Evolutionary conservation across 2,329 filamentous ascomycete genomes (phyloP).

Genomic region (Monosporascus sp.): DNA sequence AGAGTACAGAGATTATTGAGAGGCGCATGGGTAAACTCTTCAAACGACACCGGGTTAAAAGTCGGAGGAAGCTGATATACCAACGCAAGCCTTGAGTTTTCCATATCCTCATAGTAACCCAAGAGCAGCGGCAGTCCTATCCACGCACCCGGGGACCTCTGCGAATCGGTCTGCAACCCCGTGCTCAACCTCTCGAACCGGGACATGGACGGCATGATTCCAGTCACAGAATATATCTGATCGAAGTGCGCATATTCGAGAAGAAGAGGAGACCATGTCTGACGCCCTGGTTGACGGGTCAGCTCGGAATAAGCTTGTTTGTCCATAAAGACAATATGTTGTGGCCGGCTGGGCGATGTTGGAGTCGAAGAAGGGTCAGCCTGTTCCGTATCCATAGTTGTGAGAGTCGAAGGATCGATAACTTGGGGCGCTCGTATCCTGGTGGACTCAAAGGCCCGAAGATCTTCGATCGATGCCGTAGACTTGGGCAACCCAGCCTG

Average conservation of each 20-base stretch:
- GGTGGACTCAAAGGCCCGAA: constrained; percentile 51
- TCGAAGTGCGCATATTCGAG: constrained; percentile 67
- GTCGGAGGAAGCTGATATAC: constrained; percentile 67
- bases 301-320: constrained; percentile 47
- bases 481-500: constrained; percentile 31
- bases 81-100: constrained; percentile 64
- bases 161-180: constrained; percentile 49
- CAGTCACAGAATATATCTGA: constrained; percentile 55
- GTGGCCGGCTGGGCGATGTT: constrained; percentile 15
- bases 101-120: constrained; percentile 70
- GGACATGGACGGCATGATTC: constrained; percentile 59
- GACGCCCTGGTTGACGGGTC: constrained; percentile 33
- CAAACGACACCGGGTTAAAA: constrained; percentile 54
- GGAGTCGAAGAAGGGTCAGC: neutral
- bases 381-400: constrained; percentile 32
- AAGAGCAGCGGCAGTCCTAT: constrained; percentile 56
- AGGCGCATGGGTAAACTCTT: constrained; percentile 43
- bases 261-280: constrained; percentile 52
- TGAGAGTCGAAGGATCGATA: constrained; percentile 50
- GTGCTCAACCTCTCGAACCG: constrained; percentile 58
- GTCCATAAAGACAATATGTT: constrained; percentile 47
- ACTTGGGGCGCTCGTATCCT: constrained; percentile 57
- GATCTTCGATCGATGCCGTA: constrained; percentile 36
- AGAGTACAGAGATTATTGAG: constrained; percentile 49
- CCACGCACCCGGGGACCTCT: constrained; percentile 49